Conservation (phyloP, 345 rosid species). For the Syzygium aqueum region DNA sequence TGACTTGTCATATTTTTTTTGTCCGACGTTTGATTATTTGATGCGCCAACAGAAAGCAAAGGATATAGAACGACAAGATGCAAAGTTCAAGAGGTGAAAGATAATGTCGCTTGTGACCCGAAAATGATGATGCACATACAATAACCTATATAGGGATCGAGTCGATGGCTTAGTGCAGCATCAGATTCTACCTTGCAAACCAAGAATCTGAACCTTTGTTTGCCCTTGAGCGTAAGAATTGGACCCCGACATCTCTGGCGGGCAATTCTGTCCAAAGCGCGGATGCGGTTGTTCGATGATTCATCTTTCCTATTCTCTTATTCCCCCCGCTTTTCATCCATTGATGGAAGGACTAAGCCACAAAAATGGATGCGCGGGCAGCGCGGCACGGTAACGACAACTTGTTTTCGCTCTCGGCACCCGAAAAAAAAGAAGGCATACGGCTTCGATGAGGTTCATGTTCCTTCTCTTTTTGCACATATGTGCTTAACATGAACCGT, state of each 20-base stretch:
- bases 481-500: background rate
- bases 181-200: conserved; percentile 4
- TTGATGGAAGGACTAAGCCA: background rate
- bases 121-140: background rate
- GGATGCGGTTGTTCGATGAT: background rate
- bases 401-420: background rate
- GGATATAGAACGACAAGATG: background rate
- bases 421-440: background rate
- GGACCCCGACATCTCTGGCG: background rate
- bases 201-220: background rate
- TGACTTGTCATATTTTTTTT: too few relatives aligned
- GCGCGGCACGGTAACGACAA: background rate
- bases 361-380: background rate
- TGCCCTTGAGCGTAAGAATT: background rate
- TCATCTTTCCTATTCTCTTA: background rate
- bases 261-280: background rate
- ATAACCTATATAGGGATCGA: background rate
- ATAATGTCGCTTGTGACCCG: background rate
- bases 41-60: too few relatives aligned
- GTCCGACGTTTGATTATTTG: too few relatives aligned
- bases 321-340: background rate
- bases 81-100: background rate
- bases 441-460: background rate
- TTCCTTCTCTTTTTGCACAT: background rate
- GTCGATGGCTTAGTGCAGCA: background rate